Evolutionary conservation across 2,329 filamentous ascomycete genomes (phyloP).

Genomic region (Colletotrichum orbiculare): DNA sequence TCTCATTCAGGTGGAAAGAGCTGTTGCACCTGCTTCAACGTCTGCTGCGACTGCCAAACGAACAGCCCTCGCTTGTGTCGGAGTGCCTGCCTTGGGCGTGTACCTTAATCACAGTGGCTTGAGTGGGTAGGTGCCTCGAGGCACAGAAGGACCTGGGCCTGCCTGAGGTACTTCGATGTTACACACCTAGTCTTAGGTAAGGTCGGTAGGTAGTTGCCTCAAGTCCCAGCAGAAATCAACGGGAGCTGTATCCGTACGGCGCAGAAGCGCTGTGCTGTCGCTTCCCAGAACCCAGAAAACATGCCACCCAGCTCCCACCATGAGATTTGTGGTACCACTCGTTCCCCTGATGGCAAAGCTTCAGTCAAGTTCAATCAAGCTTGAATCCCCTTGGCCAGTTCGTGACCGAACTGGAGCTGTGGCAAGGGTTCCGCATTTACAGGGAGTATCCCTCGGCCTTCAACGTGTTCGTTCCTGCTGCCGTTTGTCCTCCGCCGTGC

Average conservation of each 20-base stretch:
- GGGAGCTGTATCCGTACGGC: not conserved
- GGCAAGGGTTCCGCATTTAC: not conserved
- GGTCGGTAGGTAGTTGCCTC: not conserved
- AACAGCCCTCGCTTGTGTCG: too few species aligned
- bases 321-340: conserved; percentile 29
- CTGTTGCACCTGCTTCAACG: too few species aligned
- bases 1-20: too few species aligned
- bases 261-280: not conserved
- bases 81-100: too few species aligned
- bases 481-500: conserved; percentile 7
- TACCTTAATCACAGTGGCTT: too few species aligned
- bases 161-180: too few species aligned
- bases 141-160: too few species aligned
- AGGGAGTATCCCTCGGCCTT: conserved; percentile 19
- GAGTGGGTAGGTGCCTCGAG: too few species aligned
- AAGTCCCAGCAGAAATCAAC: not conserved
- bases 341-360: not conserved
- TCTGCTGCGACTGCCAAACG: too few species aligned
- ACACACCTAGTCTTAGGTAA: too few species aligned
- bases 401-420: too few species aligned
- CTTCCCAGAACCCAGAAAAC: conserved; percentile 9
- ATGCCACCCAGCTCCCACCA: conserved; percentile 23
- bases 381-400: too few species aligned
- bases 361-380: not conserved
- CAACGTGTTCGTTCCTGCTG: conserved; percentile 15